phyloP scores from a whole-genome alignment of 371 early-diverging fungal species.

The Fennellomyces sp. region DNA sequence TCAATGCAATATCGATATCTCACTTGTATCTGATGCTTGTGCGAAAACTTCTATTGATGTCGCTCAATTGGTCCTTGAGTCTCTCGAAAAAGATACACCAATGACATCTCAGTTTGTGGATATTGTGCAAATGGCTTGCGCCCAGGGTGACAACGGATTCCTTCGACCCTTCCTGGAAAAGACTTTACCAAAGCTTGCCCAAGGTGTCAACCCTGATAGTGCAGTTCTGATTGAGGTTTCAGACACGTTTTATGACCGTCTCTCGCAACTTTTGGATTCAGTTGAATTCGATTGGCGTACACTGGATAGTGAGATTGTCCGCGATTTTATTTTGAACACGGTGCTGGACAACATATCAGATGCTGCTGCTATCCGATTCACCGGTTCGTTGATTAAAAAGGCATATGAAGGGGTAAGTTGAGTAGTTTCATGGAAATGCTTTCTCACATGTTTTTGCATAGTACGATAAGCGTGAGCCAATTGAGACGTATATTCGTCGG shows the following conservation, averaged over 20 bases:
- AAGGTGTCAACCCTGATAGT: conserved; percentile 18
- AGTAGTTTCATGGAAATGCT: neutral
- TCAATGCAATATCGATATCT: conserved; percentile 15
- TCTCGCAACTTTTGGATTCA: conserved; percentile 3
- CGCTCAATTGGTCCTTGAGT: conserved; percentile 14
- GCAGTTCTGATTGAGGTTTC: conserved; percentile 21
- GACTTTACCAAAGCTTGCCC: conserved; percentile 10
- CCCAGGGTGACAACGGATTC: neutral
- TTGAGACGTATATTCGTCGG: conserved; percentile 46
- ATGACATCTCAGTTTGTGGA: neutral
- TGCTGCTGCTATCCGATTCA: conserved; percentile 40
- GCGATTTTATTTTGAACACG: conserved; percentile 45
- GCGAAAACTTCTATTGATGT: conserved; percentile 24
- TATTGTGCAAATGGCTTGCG: neutral
- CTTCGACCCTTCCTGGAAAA: neutral
- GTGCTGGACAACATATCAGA: conserved; percentile 45
- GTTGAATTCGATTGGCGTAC: conserved; percentile 14
- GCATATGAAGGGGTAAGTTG: conserved; percentile 33
- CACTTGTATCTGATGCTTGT: conserved; percentile 19
- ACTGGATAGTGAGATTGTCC: conserved; percentile 38
- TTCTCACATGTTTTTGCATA: neutral
- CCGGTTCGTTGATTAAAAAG: conserved; percentile 20
- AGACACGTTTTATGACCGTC: conserved; percentile 24
- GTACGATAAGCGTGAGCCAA: conserved; percentile 35
- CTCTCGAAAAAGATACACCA: conserved; percentile 4